Evolutionary conservation across 2,329 filamentous ascomycete genomes (phyloP), one percentile per base, ranked within the genome.

Genomic region (Cryphonectria japonica): DNA sequence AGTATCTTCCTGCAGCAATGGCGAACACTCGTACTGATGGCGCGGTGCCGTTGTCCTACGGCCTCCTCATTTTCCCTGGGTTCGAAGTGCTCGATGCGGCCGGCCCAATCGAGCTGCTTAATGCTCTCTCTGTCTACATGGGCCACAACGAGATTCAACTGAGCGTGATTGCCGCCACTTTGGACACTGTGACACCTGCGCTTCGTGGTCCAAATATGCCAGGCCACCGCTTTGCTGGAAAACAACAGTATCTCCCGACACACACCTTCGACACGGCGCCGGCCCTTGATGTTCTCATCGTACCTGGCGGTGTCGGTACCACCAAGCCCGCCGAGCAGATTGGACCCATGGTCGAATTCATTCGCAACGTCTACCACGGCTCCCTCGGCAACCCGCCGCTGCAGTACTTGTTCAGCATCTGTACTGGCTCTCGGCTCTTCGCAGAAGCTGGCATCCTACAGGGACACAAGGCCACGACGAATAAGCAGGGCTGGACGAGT

Each of bases 221-320:
- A 73, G 37, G 74, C 74, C 75, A 79, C 79, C 74, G 79, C 78
- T 57, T 71, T 82, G 83, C 73, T 80, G 77, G 65, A 78, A 82
- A 22, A 69, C 70, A 32, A 8, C 26, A 59, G 70, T 85, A 19
- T 34, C 71, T 78, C 26, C 81, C 84, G 29, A 85, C 84, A 2
- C 80, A 82, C 76, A 91, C 89, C 0, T 89, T 89, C 75, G 82
- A 79, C 60, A 78, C 82, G 5, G 82, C 84, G 1, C 85, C 85
- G 0, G 82, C 83, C n/a, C 79, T 91, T 5, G 88, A 92, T 61
- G 86, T 92, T 4, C 82, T 93, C 29, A 78, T 93, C n/a, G 79
- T 93, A 9, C 91, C 91, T 0, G 91, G 91, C 1, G 90, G 91
- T 0, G 68, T 80, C 0, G 90, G 90, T 0, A 82, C 80, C 0